phyloP scores from a whole-genome alignment of 2,329 filamentous ascomycete genomes.

The Penicillium freii region DNA sequence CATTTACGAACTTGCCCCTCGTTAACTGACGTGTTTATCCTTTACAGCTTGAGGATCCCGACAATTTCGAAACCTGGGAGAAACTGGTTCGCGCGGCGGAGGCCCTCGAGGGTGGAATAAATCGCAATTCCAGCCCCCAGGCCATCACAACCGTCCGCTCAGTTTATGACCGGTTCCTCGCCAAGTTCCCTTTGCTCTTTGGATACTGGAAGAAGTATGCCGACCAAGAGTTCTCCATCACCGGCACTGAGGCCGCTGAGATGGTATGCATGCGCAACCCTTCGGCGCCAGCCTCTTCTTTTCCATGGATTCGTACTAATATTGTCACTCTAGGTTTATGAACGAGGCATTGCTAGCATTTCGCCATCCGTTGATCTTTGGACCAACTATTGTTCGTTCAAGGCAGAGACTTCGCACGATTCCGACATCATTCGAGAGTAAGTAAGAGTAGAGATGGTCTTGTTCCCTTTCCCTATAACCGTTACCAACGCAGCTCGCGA shows the following conservation, averaged over 20 bases:
- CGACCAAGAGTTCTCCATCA: constrained; percentile 94
- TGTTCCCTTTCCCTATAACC: constrained; percentile 62
- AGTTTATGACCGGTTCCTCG: constrained; percentile 87
- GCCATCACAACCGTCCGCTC: constrained; percentile 83
- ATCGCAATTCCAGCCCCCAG: constrained; percentile 93
- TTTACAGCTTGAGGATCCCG: constrained; percentile 64
- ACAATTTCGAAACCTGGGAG: constrained; percentile 95
- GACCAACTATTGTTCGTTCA: constrained; percentile 97
- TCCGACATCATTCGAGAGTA: constrained; percentile 98
- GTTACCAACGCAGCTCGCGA: constrained; percentile 41
- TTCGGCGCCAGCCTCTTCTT: neutral
- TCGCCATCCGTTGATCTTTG: constrained; percentile 93
- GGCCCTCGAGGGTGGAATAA: constrained; percentile 84
- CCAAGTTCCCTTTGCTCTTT: constrained; percentile 92
- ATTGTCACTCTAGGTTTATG: constrained; percentile 67
- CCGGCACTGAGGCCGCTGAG: constrained; percentile 92
- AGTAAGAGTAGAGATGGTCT: constrained; percentile 69
- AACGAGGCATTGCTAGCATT: constrained; percentile 90
- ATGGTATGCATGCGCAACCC: constrained; percentile 62
- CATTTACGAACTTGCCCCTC: neutral
- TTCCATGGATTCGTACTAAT: constrained; percentile 2
- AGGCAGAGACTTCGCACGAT: constrained; percentile 95
- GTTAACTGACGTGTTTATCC: constrained; percentile 11
- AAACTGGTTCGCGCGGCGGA: constrained; percentile 82
- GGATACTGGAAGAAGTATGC: constrained; percentile 99